Percentiles rank a stretch among this genome's conserved stretches.
phyloP scores from a whole-genome alignment of 2,329 filamentous ascomycete species.

The Colletotrichum higginsianum region DNA sequence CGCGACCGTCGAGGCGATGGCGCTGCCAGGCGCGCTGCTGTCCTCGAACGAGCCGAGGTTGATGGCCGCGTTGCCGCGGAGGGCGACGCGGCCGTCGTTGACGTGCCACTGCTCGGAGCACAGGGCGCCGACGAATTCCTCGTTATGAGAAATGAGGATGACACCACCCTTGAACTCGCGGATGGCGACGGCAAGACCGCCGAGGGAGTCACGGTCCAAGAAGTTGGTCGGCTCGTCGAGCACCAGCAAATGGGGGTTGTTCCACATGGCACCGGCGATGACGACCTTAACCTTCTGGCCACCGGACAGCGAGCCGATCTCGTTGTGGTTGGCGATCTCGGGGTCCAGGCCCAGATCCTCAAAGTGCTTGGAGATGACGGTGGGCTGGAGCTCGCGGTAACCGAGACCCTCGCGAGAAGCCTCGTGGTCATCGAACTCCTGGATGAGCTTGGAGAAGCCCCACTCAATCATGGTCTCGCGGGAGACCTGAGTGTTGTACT shows the following conservation, averaged over 20 bases:
- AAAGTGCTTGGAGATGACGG: conserved; percentile 97
- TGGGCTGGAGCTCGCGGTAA: conserved; percentile 92
- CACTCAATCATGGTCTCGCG: conserved; percentile 90
- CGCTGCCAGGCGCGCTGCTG: conserved; percentile 68
- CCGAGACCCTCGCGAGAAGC: conserved; percentile 98
- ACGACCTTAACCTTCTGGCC: conserved; percentile 99
- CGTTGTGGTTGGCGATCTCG: conserved; percentile 98
- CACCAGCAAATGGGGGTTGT: conserved; percentile 97
- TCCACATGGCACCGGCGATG: conserved; percentile 96
- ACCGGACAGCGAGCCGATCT: conserved; percentile 95
- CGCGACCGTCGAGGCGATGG: conserved; percentile 71
- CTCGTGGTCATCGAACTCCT: conserved; percentile 99
- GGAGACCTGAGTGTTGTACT: conserved; percentile 93
- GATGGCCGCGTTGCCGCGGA: conserved; percentile 83
- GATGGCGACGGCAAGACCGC: conserved; percentile 96
- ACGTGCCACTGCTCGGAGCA: conserved; percentile 98
- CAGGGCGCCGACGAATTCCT: conserved; percentile 96
- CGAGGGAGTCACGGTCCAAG: conserved; percentile 97
- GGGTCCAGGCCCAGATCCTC: conserved; percentile 96
- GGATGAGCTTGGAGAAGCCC: conserved; percentile 93
- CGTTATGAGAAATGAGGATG: conserved; percentile 99
- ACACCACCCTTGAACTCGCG: conserved; percentile 98
- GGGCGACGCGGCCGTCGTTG: conserved; percentile 86
- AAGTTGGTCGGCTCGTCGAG: conserved; percentile 99
- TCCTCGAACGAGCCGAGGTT: conserved; percentile 91